Conservation (phyloP, 2,329 filamentous ascomycete species). For the Hymenoscyphus albidus region DNA sequence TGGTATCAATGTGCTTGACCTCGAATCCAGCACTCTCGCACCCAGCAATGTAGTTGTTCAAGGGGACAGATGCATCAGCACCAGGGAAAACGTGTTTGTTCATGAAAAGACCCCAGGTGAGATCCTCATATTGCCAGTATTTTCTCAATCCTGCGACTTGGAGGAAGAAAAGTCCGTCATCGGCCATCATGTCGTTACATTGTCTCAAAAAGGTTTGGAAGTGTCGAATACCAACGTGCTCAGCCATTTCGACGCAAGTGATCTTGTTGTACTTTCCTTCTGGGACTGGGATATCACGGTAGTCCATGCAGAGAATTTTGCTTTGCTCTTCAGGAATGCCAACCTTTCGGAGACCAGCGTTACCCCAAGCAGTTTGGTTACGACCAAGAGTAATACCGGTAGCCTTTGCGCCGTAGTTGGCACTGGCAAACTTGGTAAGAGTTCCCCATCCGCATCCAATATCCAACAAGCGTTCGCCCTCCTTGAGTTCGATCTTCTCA, state of each 20-base stretch:
- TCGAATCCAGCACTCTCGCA: conserved; percentile 87
- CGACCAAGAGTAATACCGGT: conserved; percentile 90
- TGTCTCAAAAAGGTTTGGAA: conserved; percentile 77
- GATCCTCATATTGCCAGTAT: conserved; percentile 95
- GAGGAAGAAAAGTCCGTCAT: conserved; percentile 93
- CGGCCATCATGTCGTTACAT: conserved; percentile 92
- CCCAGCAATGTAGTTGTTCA: conserved; percentile 80
- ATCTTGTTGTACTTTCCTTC: conserved; percentile 86
- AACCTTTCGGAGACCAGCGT: conserved; percentile 77
- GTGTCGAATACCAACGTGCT: conserved; percentile 94
- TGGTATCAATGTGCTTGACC: conserved; percentile 85
- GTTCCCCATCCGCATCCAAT: conserved; percentile 99
- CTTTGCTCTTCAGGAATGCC: conserved; percentile 85
- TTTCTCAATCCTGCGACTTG: conserved; percentile 94
- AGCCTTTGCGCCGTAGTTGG: conserved; percentile 79
- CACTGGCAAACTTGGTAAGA: conserved; percentile 85
- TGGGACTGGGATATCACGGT: conserved; percentile 85
- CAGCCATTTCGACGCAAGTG: conserved; percentile 96
- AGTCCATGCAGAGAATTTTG: conserved; percentile 92
- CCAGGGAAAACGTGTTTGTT: conserved; percentile 99
- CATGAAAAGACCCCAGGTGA: conserved; percentile 98
- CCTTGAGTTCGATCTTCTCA: conserved; percentile 85
- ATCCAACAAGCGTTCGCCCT: conserved; percentile 80
- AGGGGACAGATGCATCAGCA: conserved; percentile 89
- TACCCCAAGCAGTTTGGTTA: conserved; percentile 97